Evolutionary conservation across 2,329 filamentous ascomycete species (phyloP), one percentile per base, ranked within the genome.

Genomic region (Zalaria sp.): DNA sequence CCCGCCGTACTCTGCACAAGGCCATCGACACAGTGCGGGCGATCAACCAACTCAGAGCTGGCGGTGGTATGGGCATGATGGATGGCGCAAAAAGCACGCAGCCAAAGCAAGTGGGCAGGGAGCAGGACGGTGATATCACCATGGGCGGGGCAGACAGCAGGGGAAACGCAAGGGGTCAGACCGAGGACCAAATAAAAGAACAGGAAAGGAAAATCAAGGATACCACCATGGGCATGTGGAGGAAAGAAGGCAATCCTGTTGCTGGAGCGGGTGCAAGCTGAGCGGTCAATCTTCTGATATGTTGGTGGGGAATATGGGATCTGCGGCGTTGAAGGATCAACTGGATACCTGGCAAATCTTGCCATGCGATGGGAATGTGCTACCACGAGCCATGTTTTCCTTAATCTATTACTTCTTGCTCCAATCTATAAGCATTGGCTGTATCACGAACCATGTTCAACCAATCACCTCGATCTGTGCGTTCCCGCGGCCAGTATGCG

Each of bases 1-100:
- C 77, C 1, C 62, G 77, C 2, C 64, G 76, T 35, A 80, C 76
- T 8, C 62, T 81, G 31, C 77, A 81, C 58, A 77, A 77, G 43
- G 77, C 77, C 10, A 81, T 81, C 51, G 77, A 81, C 56, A 80
- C 77, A 1, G 77, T 81, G 28, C 67, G 77, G 25, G 77, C 77
- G 2, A 81, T 81, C 57, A 81, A 81, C 54, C 79, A 81, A 57
- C 60, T 81, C 9, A 65, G 77, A 46, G 75, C 77, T 34, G 75
- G 74, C 27, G 71, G 71, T 3, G 54, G 58, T 7, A 66, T 75
- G 34, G 66, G 60, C 3, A 75, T 78, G 68, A 75, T 76, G 72
- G 75, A 79, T 43, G 75, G 75, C 4, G 69, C 69, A 4, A 66
- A 70, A 57, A 73, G 69, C 36, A 63, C 68, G 39, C 72, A 78